phyloP scores from a whole-genome alignment of 768 basidiomycete species.

The Termitomyces sp. region DNA sequence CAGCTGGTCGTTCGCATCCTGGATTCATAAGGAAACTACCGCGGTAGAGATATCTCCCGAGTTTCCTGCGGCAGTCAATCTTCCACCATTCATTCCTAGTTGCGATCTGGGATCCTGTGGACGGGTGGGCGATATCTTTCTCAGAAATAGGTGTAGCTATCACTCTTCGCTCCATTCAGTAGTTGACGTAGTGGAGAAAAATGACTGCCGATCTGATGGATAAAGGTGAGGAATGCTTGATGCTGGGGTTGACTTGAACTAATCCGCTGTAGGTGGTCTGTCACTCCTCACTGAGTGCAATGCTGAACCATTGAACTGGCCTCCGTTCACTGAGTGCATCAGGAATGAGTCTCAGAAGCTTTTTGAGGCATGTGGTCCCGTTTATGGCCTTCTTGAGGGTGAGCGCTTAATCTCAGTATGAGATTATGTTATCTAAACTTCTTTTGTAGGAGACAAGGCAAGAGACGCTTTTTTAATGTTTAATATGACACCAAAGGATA shows the following conservation, averaged over 20 bases:
- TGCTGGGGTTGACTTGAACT: background rate
- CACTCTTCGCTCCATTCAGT: constrained; percentile 57
- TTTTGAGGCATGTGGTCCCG: constrained; percentile 46
- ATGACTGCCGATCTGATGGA: constrained; percentile 33
- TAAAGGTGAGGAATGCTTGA: constrained; percentile 34
- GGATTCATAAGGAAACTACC: constrained; percentile 30
- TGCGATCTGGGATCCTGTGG: constrained; percentile 61
- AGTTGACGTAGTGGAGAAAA: constrained; percentile 53
- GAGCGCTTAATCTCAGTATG: constrained; percentile 6
- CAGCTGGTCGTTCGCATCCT: constrained; percentile 17
- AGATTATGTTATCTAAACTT: background rate
- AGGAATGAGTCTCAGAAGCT: constrained; percentile 48
- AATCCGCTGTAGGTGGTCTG: constrained; percentile 42
- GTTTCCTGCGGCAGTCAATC: constrained; percentile 33
- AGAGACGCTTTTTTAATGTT: constrained; percentile 61
- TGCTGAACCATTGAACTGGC: constrained; percentile 19
- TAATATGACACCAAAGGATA: constrained; percentile 49
- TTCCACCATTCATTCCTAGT: constrained; percentile 48
- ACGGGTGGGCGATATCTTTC: constrained; percentile 51
- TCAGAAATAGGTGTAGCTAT: constrained; percentile 50
- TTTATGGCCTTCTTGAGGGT: constrained; percentile 53
- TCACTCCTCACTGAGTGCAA: constrained; percentile 24
- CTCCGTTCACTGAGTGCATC: constrained; percentile 46
- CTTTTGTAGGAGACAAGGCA: constrained; percentile 46
- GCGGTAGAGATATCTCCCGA: constrained; percentile 49